Conservation (phyloP, 495 filamentous ascomycete genomes). For the Sporormia fimetaria region DNA sequence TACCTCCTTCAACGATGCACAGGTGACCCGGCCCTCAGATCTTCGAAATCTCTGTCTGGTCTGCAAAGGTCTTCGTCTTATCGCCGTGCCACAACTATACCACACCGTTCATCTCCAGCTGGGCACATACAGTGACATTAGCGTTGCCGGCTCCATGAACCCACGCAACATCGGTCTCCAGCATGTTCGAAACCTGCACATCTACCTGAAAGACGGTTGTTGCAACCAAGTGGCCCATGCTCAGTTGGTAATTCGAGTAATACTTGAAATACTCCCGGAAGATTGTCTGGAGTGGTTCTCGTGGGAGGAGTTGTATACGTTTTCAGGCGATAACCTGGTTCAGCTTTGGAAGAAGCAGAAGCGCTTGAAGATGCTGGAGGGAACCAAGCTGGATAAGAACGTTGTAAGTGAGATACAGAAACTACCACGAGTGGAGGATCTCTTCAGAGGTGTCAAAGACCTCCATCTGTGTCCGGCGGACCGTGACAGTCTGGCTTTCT, state of each 20-base stretch:
- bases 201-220: conserved; percentile 27
- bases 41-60: conserved; percentile 32
- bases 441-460: conserved; percentile 28
- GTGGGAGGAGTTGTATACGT: conserved; percentile 33
- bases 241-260: conserved; percentile 32
- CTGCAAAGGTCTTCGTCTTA: conserved; percentile 32
- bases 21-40: conserved; percentile 34
- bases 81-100: conserved; percentile 33
- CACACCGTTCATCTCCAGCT: conserved; percentile 31
- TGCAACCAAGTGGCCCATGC: conserved; percentile 31
- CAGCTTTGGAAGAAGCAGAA: conserved; percentile 34
- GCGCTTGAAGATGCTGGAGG: conserved; percentile 33
- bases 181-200: conserved; percentile 29
- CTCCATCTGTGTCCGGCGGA: conserved; percentile 32
- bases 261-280: conserved; percentile 34
- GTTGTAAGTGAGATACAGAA: conserved; percentile 27
- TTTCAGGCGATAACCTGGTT: conserved; percentile 32
- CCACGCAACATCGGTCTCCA: conserved; percentile 32
- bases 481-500: conserved; percentile 26
- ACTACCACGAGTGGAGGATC: conserved; percentile 23
- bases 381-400: conserved; percentile 29
- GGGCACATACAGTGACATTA: conserved; percentile 27
- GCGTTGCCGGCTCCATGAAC: conserved; percentile 30
- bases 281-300: conserved; percentile 33
- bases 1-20: no score